A percentile compares a stretch with the other conserved stretches of the same genome.
These are phyloP conservation scores for Prunus dulcis DNA, from an alignment of 306 rosid species.

Conservation along the genomic window DNA sequence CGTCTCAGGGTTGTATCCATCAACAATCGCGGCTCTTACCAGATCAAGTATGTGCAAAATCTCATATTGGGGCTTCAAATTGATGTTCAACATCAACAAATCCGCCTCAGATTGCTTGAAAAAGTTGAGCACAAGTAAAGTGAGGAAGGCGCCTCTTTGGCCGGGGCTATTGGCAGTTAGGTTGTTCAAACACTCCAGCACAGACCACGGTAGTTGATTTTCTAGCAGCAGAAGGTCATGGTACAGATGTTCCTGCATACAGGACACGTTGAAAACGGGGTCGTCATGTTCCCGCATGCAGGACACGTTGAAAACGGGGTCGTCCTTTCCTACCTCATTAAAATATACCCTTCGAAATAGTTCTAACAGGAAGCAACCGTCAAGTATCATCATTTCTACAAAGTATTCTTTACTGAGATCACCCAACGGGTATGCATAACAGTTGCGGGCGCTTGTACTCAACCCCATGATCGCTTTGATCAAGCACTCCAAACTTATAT, in stretches of 20 bases:
- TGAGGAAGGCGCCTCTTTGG: too few relatives aligned
- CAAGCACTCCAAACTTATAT: not conserved
- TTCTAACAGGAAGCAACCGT: constrained; percentile 28
- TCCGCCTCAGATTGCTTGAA: too few relatives aligned
- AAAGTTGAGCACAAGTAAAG: too few relatives aligned
- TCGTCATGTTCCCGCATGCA: constrained; percentile 5
- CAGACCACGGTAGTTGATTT: not conserved
- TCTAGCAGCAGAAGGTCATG: constrained; percentile 21
- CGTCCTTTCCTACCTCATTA: not conserved
- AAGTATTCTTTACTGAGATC: not conserved
- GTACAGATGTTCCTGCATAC: not conserved
- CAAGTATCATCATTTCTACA: constrained; percentile 17
- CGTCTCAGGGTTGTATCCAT: too few relatives aligned
- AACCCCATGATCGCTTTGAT: not conserved
- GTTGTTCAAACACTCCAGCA: too few relatives aligned
- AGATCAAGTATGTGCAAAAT: not conserved
- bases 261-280: constrained; percentile 17
- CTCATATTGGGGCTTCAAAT: fast-evolving
- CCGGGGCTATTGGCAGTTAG: too few relatives aligned
- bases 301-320: constrained; percentile 19
- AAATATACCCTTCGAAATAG: not conserved
- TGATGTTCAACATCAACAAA: not conserved
- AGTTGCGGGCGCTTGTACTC: not conserved
- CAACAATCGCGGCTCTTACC: not conserved
- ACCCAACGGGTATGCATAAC: not conserved